Evolutionary conservation across 2,329 filamentous ascomycete genomes (phyloP), one percentile per base, ranked within the genome.

Genomic region (Sporothrix brasiliensis): DNA sequence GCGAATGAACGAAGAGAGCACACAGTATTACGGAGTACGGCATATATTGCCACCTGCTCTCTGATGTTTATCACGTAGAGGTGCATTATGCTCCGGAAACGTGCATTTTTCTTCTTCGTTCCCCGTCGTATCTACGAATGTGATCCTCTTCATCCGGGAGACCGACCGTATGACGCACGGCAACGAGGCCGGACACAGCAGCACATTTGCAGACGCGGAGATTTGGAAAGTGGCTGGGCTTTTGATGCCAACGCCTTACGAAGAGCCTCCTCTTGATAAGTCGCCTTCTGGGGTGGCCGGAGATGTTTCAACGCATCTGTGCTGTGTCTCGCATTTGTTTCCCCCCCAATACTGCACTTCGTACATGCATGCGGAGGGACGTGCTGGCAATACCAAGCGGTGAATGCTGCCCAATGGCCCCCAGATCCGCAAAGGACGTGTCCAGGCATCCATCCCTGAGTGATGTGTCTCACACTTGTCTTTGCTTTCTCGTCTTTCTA

Each of bases 191-290:
- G 39, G 16, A 6, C n/a, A 61, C 7, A 27, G 1, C 4, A 9
- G 13, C 58, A 21, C 16, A 27, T 24, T 21, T 41, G 21, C 53
- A n/a, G 9, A 47, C n/a, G 16, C 16, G n/a, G 39, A 24, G 58
- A 4, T 14, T 39, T n/a, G 30, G 54, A 61, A 34, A 19, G 39
- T 13, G 21, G 58, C n/a, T 21, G 21, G 27, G 47, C 21, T 47
- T 21, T 39, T 16, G 54, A 61, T 61, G 58, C 39, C 39, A 30
- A 61, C 47, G 58, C 58, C 58, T 61, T 61, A 61, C 58, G 39
- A 44, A 16, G 34, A 44, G 56, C 56, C 56, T 60, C 56, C 19
- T 34, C 34, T 34, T 60, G n/a, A 24, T 41, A 13, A 39, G 19
- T 4, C 21, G 56, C 4, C 3, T 10, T 34, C 4, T 13, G 2